Percentiles rank a stretch among this genome's conserved stretches.
Evolutionary conservation across 176 grass and related monocot species (phyloP).

Genomic region (Microstegium vimineum): DNA sequence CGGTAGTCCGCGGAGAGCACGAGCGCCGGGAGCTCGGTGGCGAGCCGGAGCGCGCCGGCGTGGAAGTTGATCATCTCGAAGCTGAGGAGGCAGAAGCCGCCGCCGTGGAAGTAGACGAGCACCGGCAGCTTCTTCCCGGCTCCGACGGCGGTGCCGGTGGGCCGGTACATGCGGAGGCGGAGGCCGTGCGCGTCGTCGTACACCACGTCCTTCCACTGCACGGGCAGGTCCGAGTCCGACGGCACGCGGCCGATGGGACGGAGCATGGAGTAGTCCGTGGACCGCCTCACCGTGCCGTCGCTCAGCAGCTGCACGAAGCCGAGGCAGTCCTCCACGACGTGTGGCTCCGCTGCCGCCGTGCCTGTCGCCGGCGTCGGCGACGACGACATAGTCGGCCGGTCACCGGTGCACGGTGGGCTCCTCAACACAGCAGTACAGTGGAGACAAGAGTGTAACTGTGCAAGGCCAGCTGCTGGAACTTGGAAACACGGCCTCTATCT

Average conservation of each 20-base stretch:
- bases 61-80: slow-evolving; percentile 28
- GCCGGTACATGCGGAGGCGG: slow-evolving; percentile 43
- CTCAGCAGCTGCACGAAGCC: slow-evolving; percentile 48
- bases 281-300: slow-evolving; percentile 44
- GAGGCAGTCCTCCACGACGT: slow-evolving; percentile 49
- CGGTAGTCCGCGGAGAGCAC: slow-evolving; percentile 70
- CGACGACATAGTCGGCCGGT: background rate
- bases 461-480: background rate
- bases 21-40: slow-evolving; percentile 37
- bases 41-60: slow-evolving; percentile 35
- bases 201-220: slow-evolving; percentile 54
- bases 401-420: too few relatives aligned
- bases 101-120: slow-evolving; percentile 52
- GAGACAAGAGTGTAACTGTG: background rate
- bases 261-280: background rate
- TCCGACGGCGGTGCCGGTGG: background rate
- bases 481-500: too few relatives aligned
- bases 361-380: background rate
- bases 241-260: background rate
- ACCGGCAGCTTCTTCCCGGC: slow-evolving; percentile 33
- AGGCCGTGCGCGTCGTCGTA: slow-evolving; percentile 20
- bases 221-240: slow-evolving; percentile 25
- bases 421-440: background rate
- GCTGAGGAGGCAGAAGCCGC: slow-evolving; percentile 52
- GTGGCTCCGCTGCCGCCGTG: background rate